These are phyloP conservation scores for Clonostachys solani DNA, from an alignment of 2,329 filamentous ascomycete genomes.

Conservation along the genomic window DNA sequence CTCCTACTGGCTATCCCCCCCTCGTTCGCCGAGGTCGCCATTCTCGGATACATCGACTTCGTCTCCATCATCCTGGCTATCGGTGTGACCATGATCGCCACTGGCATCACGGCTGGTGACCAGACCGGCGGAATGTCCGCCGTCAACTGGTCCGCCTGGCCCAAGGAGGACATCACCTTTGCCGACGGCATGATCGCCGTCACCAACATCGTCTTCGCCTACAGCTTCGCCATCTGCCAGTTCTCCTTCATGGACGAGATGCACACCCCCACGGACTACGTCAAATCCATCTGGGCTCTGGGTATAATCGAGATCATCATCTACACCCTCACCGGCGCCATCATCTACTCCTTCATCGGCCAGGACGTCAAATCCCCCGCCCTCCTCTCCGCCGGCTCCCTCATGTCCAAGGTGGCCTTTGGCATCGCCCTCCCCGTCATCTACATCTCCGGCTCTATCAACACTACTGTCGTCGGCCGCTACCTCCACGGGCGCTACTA, in stretches of 20 bases:
- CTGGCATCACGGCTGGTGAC: conserved; percentile 40
- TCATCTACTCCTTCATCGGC: conserved; percentile 69
- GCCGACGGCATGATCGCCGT: conserved; percentile 55
- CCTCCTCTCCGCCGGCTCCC: conserved; percentile 56
- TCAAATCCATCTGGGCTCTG: conserved; percentile 55
- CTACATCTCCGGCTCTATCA: conserved; percentile 69
- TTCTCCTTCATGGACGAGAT: conserved; percentile 48
- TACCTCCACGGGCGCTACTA: conserved; percentile 42
- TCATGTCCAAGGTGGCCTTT: conserved; percentile 63
- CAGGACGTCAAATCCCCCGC: conserved; percentile 60
- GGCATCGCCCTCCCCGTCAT: conserved; percentile 69
- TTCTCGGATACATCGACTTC: conserved; percentile 51
- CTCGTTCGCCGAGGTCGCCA: conserved; percentile 43
- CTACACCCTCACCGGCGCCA: conserved; percentile 62
- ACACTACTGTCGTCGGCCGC: conserved; percentile 42
- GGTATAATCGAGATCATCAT: conserved; percentile 59
- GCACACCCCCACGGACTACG: conserved; percentile 40
- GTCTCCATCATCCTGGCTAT: conserved; percentile 60
- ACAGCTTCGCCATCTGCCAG: conserved; percentile 50
- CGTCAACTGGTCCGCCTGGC: conserved; percentile 39
- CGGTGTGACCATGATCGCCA: conserved; percentile 61
- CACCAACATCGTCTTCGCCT: conserved; percentile 69
- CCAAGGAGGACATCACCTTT: conserved; percentile 38
- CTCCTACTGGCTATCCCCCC: conserved; percentile 40
- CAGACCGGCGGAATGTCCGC: conserved; percentile 20